phyloP scores from a whole-genome alignment of 2,329 filamentous ascomycete genomes.

The Aspergillus pseudoglaucus region DNA sequence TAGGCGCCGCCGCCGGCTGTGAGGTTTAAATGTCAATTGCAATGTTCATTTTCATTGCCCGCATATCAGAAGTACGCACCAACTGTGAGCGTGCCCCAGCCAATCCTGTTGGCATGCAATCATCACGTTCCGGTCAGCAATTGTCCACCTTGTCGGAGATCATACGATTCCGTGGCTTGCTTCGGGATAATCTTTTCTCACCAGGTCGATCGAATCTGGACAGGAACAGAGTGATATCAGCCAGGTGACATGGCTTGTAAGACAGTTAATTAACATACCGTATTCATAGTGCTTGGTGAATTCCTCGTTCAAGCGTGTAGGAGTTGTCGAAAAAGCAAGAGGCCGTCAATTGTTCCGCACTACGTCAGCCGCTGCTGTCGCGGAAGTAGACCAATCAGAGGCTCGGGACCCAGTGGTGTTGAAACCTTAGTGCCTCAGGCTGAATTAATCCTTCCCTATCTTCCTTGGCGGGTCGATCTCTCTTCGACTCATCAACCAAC shows the following conservation, averaged over 20 bases:
- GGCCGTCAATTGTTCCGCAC: neutral
- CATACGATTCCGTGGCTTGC: neutral
- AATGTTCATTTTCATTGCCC: neutral
- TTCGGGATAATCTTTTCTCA: slow-evolving; percentile 30
- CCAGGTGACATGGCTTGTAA: neutral
- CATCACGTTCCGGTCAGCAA: slow-evolving; percentile 7
- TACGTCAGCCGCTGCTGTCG: neutral
- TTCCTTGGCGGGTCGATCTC: neutral
- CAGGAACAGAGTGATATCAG: slow-evolving; percentile 7
- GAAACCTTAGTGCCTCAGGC: neutral
- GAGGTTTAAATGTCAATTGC: slow-evolving; percentile 5
- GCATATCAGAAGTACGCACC: slow-evolving; percentile 48
- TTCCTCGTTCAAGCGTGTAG: neutral
- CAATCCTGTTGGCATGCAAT: slow-evolving; percentile 56
- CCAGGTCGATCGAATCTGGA: slow-evolving; percentile 54
- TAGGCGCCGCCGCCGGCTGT: slow-evolving; percentile 84
- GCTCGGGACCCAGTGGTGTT: neutral
- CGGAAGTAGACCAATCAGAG: too few relatives aligned
- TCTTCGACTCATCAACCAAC: neutral
- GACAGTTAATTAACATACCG: slow-evolving; percentile 32
- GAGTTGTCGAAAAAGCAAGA: neutral
- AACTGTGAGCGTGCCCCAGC: slow-evolving; percentile 82
- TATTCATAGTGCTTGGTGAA: slow-evolving; percentile 43
- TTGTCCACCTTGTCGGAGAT: neutral
- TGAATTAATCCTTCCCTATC: neutral